Conservation (phyloP, 2,329 filamentous ascomycete genomes). For the Verticillium klebahnii region DNA sequence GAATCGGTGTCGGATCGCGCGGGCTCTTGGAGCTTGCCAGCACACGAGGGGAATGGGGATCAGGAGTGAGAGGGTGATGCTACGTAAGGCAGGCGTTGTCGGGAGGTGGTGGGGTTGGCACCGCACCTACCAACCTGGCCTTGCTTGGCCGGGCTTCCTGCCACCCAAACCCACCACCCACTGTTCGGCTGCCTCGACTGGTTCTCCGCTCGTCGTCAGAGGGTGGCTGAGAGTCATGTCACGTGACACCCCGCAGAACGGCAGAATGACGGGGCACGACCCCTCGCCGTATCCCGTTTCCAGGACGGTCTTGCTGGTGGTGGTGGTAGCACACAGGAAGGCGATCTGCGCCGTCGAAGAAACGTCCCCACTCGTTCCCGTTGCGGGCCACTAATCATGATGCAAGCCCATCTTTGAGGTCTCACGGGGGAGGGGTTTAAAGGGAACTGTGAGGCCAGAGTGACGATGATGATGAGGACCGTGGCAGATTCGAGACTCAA, state of each 20-base stretch:
- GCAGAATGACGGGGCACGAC: not conserved
- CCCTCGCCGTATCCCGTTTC: not conserved
- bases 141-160: not conserved
- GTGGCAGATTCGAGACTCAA: not conserved
- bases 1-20: slow-evolving; percentile 7
- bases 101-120: slow-evolving; percentile 11
- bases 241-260: slow-evolving; percentile 1
- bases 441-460: not conserved
- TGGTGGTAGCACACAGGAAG: not conserved
- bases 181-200: not conserved
- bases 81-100: slow-evolving; percentile 13
- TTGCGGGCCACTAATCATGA: not conserved
- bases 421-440: not conserved
- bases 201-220: not conserved
- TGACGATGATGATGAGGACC: not conserved
- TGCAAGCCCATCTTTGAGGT: not conserved
- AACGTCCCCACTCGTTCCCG: not conserved
- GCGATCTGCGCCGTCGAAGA: not conserved
- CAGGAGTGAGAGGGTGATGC: slow-evolving; percentile 8
- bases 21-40: slow-evolving; percentile 5
- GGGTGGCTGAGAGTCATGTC: not conserved
- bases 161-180: not conserved
- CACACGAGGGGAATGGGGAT: not conserved
- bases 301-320: not conserved
- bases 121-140: not conserved